Conservation (phyloP, 139 green algal species). For the Chlorella sp. region DNA sequence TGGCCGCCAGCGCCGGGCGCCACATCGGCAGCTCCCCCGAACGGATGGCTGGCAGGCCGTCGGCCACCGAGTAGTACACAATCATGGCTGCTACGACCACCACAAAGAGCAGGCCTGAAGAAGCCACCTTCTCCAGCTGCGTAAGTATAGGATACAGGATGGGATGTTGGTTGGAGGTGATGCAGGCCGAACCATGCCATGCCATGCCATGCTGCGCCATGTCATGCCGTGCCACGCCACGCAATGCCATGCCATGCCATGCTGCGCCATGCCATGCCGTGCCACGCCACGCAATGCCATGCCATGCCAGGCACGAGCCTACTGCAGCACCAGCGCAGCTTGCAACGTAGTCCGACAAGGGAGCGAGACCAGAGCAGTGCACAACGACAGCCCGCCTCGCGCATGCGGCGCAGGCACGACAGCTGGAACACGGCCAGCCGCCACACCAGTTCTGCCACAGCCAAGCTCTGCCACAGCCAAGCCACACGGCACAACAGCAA, state of each 20-base stretch:
- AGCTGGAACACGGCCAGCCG: constrained; percentile 70
- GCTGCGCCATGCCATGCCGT: too few species aligned
- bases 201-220: too few species aligned
- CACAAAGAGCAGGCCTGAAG: constrained; percentile 69
- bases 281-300: too few species aligned
- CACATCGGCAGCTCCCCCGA: constrained; percentile 70
- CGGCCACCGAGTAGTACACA: neutral
- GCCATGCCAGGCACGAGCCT: too few species aligned
- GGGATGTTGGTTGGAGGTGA: neutral
- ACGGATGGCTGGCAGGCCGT: constrained; percentile 70
- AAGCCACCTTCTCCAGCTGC: constrained; percentile 76
- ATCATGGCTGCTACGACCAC: constrained; percentile 60
- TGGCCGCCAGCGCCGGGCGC: neutral
- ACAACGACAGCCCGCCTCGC: constrained; percentile 47
- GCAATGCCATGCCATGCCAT: neutral
- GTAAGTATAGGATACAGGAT: neutral
- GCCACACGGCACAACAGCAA: too few species aligned
- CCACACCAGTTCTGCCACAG: too few species aligned
- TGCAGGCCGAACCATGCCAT: too few species aligned
- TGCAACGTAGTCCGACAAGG: too few species aligned
- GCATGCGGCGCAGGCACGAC: constrained; percentile 73
- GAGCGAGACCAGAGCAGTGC: too few species aligned
- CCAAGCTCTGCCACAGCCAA: too few species aligned
- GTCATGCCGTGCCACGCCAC: too few species aligned
- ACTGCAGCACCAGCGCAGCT: too few species aligned